Percentiles rank a stretch among this genome's conserved stretches.
Conservation (phyloP, 176 grass and related monocot genomes). For the Paspalum vaginatum region DNA sequence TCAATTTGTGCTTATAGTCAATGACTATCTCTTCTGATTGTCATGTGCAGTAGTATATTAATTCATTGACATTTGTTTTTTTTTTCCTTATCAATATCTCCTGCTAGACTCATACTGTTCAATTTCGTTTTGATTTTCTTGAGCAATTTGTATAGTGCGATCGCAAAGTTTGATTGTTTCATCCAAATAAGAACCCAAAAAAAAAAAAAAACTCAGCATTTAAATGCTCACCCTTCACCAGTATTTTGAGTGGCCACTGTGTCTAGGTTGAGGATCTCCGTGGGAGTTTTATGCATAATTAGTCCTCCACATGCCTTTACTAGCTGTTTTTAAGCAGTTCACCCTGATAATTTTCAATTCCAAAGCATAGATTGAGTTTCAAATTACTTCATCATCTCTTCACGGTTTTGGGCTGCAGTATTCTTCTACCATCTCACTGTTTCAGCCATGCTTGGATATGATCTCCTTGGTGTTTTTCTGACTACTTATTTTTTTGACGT, state of each 20-base stretch:
- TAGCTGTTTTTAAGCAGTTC: background rate
- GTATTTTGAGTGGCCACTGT: background rate
- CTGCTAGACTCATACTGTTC: background rate
- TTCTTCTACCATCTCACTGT: background rate
- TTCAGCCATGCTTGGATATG: background rate
- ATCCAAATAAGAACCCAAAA: background rate
- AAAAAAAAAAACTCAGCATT: background rate
- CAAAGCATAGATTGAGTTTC: background rate
- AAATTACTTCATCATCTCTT: background rate
- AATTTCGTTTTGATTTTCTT: background rate
- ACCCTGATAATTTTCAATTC: background rate
- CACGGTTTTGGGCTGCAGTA: background rate
- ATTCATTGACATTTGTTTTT: background rate
- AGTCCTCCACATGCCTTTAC: background rate
- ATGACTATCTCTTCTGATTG: background rate
- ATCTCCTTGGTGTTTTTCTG: conserved; percentile 14
- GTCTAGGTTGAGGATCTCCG: background rate
- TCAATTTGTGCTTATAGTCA: background rate
- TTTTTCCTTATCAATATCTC: background rate
- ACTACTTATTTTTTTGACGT: background rate
- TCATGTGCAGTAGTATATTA: background rate
- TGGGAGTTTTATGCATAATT: background rate
- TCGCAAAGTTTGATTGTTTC: background rate
- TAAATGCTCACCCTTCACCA: background rate
- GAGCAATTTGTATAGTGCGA: background rate